Conservation (phyloP, 495 filamentous ascomycete species). For the Trichoderma gamsii region DNA sequence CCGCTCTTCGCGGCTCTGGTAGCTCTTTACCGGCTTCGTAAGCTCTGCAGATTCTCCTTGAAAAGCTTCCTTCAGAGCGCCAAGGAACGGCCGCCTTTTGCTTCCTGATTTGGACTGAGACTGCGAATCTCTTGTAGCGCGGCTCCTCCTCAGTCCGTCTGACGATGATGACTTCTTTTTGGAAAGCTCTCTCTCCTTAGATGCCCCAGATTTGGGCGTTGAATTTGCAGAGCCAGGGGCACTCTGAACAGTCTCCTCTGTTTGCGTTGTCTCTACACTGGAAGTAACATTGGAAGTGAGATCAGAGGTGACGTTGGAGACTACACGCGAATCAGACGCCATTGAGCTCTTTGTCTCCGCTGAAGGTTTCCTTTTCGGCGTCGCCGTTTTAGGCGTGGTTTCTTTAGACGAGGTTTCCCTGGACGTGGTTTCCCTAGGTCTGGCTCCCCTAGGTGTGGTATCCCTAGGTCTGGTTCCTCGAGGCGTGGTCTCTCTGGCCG, state of each 20-base stretch:
- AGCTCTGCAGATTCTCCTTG: constrained; percentile 46
- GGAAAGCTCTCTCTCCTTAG: neutral
- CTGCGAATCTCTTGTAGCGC: constrained; percentile 40
- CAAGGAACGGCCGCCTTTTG: constrained; percentile 38
- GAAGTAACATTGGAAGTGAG: neutral
- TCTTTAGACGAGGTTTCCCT: neutral
- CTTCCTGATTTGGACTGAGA: constrained; percentile 33
- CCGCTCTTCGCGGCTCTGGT: constrained; percentile 35
- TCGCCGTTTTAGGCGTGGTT: neutral
- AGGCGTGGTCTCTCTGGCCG: neutral
- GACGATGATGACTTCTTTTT: constrained; percentile 30
- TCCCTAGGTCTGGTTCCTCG: neutral
- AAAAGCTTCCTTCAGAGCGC: constrained; percentile 49
- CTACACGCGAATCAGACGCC: neutral
- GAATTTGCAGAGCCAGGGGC: neutral
- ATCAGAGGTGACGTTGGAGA: neutral
- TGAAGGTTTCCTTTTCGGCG: neutral
- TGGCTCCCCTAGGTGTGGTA: neutral
- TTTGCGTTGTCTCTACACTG: constrained; percentile 11
- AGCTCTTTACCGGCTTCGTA: constrained; percentile 35
- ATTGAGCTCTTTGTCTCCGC: constrained; percentile 2
- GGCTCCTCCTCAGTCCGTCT: constrained; percentile 38
- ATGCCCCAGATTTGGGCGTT: constrained; percentile 16
- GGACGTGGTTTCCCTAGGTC: neutral
- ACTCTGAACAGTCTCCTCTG: neutral